A percentile compares a stretch with the other conserved stretches of the same genome.
phyloP scores from a whole-genome alignment of 2,329 filamentous ascomycete genomes.

The Aspergillus pseudotamarii region DNA sequence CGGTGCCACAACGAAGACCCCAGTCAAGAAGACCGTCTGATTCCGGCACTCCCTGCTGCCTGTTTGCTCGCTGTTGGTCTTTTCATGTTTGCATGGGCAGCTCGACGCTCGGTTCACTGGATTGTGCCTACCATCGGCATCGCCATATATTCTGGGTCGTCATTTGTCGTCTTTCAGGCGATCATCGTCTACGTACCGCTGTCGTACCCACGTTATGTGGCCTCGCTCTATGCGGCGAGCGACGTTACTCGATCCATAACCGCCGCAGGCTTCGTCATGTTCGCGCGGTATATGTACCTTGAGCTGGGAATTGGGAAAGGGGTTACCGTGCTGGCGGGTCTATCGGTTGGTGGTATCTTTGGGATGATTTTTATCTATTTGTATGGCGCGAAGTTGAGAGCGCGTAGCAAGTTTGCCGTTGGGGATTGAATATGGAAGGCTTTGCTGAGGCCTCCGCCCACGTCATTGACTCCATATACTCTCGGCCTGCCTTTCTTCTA shows the following conservation, averaged over 20 bases:
- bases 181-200: constrained; percentile 44
- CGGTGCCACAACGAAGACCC: constrained; percentile 30
- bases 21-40: constrained; percentile 50
- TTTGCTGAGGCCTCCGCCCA: neutral
- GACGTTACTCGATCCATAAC: constrained; percentile 25
- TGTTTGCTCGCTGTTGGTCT: constrained; percentile 57
- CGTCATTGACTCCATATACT: neutral
- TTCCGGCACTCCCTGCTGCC: constrained; percentile 56
- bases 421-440: neutral
- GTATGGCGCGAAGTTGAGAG: constrained; percentile 1
- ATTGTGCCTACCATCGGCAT: constrained; percentile 44
- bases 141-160: constrained; percentile 39
- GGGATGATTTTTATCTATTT: constrained; percentile 4
- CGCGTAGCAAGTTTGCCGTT: constrained; percentile 2
- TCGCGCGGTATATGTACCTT: constrained; percentile 4
- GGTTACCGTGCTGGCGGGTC: constrained; percentile 2
- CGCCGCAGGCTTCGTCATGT: constrained; percentile 5
- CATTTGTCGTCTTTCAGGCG: constrained; percentile 47
- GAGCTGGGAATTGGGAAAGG: constrained; percentile 5
- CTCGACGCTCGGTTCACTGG: constrained; percentile 48
- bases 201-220: constrained; percentile 38
- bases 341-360: neutral
- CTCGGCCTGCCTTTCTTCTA: too few relatives aligned
- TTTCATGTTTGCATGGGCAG: constrained; percentile 46
- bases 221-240: constrained; percentile 41